Evolutionary conservation across 768 basidiomycete genomes (phyloP).

Genomic region (Pleurotus salmoneostramineus): DNA sequence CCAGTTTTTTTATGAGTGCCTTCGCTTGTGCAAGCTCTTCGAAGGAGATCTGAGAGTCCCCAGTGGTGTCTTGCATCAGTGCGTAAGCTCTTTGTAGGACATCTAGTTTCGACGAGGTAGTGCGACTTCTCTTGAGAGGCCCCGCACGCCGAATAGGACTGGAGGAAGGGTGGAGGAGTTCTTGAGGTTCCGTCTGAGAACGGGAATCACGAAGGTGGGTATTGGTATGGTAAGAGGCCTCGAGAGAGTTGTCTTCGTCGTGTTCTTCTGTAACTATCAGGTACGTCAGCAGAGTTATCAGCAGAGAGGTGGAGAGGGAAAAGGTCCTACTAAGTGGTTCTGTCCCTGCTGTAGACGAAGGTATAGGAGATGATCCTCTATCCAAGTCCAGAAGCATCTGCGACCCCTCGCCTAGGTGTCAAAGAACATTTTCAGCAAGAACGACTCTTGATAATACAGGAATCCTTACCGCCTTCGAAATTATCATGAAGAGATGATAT

Average conservation of each 20-base stretch:
- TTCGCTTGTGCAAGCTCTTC: constrained; percentile 46
- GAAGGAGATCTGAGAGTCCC: constrained; percentile 40
- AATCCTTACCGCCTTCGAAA: constrained; percentile 4
- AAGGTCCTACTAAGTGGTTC: neutral
- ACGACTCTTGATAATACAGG: neutral
- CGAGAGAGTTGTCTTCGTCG: neutral
- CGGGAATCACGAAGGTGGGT: neutral
- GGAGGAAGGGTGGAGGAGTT: neutral
- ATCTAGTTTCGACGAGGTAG: constrained; percentile 37
- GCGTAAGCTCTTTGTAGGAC: constrained; percentile 40
- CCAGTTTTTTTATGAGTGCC: constrained; percentile 41
- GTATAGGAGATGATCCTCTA: neutral
- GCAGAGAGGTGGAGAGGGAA: neutral
- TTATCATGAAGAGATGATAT: constrained; percentile 9
- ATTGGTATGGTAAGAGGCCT: neutral
- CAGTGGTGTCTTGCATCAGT: constrained; percentile 32
- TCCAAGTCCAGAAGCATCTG: neutral
- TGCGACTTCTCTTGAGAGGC: constrained; percentile 32
- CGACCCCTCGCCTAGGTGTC: neutral
- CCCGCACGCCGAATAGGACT: constrained; percentile 9
- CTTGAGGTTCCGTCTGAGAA: constrained; percentile 6
- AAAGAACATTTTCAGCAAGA: neutral
- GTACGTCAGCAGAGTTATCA: neutral
- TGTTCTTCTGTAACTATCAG: neutral
- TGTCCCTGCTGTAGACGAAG: neutral